phyloP scores from a whole-genome alignment of 495 filamentous ascomycete genomes.

The Aspergillus cristatus region DNA sequence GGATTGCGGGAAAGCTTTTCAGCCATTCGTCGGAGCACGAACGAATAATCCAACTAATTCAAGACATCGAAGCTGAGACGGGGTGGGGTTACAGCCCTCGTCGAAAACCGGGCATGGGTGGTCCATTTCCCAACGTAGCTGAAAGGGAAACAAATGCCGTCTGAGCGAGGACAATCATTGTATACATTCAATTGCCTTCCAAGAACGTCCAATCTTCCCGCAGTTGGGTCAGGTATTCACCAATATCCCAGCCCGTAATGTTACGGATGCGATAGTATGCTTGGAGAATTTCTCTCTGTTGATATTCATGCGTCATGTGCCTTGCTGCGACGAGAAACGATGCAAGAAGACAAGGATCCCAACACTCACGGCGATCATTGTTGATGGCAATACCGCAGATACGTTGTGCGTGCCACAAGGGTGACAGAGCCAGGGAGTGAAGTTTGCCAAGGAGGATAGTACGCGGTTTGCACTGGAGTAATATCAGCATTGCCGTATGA shows the following conservation, averaged over 20 bases:
- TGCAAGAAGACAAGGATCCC: slow-evolving; percentile 28
- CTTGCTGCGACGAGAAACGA: slow-evolving; percentile 26
- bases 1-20: slow-evolving; percentile 38
- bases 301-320: slow-evolving; percentile 27
- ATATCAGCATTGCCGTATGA: slow-evolving; percentile 32
- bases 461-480: slow-evolving; percentile 29
- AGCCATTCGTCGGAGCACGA: slow-evolving; percentile 37
- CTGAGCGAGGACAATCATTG: neutral
- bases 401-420: slow-evolving; percentile 29
- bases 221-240: slow-evolving; percentile 10
- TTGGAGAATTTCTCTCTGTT: slow-evolving; percentile 24
- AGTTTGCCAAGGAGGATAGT: slow-evolving; percentile 14
- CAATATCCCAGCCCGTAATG: slow-evolving; percentile 26
- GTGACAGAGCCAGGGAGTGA: slow-evolving; percentile 15
- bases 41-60: slow-evolving; percentile 30
- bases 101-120: neutral
- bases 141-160: neutral
- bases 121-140: too few relatives aligned
- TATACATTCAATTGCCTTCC: too few relatives aligned
- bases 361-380: slow-evolving; percentile 25
- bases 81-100: slow-evolving; percentile 41
- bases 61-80: slow-evolving; percentile 32
- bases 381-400: slow-evolving; percentile 31
- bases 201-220: slow-evolving; percentile 23
- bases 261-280: slow-evolving; percentile 17